Evolutionary conservation across 2,329 filamentous ascomycete genomes (phyloP).

Genomic region (Xylaria sp.): DNA sequence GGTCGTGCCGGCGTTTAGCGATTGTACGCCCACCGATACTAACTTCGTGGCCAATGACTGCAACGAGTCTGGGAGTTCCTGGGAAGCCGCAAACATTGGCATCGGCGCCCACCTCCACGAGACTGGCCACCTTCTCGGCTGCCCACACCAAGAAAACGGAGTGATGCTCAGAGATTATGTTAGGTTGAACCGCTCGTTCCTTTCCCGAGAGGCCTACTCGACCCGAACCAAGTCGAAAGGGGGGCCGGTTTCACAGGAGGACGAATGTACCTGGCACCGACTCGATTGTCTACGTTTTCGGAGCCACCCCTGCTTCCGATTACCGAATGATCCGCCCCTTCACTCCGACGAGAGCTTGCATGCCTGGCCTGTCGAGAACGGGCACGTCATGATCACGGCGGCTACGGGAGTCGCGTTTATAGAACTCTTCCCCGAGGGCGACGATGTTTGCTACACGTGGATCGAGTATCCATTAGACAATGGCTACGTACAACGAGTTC

Average conservation of each 20-base stretch:
- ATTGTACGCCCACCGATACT: conserved; percentile 87
- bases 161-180: conserved; percentile 92
- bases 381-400: conserved; percentile 75
- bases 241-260: conserved; percentile 70
- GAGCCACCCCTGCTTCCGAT: conserved; percentile 84
- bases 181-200: conserved; percentile 80
- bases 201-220: conserved; percentile 79
- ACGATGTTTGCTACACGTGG: conserved; percentile 78
- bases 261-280: conserved; percentile 91
- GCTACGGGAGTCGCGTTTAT: conserved; percentile 82
- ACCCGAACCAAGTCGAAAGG: conserved; percentile 86
- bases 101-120: conserved; percentile 94
- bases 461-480: conserved; percentile 75
- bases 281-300: conserved; percentile 88
- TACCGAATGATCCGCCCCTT: conserved; percentile 72
- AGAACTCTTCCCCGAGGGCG: conserved; percentile 80
- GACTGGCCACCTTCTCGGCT: conserved; percentile 86
- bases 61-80: conserved; percentile 84
- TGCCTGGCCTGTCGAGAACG: conserved; percentile 81
- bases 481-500: conserved; percentile 67
- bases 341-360: conserved; percentile 76
- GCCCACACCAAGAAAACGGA: conserved; percentile 86
- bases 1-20: conserved; percentile 82
- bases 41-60: conserved; percentile 81
- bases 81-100: conserved; percentile 93